Evolutionary conservation across 1,284 basidiomycete species (phyloP).

Genomic region (Cutaneotrichosporon cutaneum): DNA sequence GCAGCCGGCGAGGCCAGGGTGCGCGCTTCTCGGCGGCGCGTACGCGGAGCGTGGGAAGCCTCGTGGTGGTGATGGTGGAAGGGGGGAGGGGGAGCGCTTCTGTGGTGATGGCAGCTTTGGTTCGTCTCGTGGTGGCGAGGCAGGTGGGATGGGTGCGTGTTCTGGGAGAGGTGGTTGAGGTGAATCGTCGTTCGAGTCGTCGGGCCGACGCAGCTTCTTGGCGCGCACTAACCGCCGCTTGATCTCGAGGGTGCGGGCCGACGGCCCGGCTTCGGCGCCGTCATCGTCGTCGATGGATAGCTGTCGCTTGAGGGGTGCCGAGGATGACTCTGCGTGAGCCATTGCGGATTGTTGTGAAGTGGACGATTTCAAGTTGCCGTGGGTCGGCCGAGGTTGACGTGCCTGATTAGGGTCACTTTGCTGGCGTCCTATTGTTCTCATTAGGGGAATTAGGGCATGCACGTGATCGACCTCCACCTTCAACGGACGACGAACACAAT

Average conservation of each 20-base stretch:
- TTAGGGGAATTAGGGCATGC: conserved; percentile 1
- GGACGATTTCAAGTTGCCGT: background rate
- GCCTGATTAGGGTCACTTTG: background rate
- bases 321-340: conserved; percentile 10
- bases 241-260: conserved; percentile 23
- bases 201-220: conserved; percentile 37
- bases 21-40: conserved; percentile 69
- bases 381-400: background rate
- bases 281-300: conserved; percentile 3
- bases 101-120: background rate
- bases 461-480: conserved; percentile 16
- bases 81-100: conserved; percentile 7
- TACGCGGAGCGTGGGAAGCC: conserved; percentile 32
- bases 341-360: background rate
- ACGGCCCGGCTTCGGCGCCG: background rate
- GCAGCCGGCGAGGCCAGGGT: conserved; percentile 75
- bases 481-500: background rate
- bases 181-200: conserved; percentile 12
- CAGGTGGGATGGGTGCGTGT: background rate
- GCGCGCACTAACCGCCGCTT: conserved; percentile 42
- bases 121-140: conserved; percentile 2
- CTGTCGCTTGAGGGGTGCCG: conserved; percentile 8
- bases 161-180: background rate
- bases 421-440: background rate
- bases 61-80: background rate